Conservation (phyloP, 2,329 filamentous ascomycete genomes). For the Curvularia sp. region DNA sequence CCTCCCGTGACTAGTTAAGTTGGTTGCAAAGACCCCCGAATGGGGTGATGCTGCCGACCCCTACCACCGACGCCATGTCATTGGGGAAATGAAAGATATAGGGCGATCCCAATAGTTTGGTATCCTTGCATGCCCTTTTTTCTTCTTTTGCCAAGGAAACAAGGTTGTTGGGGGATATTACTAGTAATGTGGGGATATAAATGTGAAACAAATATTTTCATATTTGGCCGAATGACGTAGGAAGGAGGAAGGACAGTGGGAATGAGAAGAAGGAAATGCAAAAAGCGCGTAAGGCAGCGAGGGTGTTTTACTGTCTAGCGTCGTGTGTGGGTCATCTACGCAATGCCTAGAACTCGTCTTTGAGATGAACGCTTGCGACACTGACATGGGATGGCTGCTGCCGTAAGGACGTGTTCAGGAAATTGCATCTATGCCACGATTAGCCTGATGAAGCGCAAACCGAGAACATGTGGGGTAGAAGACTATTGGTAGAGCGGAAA, state of each 20-base stretch:
- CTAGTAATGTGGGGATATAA: background rate
- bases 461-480: constrained; percentile 1
- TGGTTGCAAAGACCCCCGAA: background rate
- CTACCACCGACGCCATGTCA: background rate
- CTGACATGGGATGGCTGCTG: background rate
- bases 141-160: background rate
- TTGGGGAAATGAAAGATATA: background rate
- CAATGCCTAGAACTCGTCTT: background rate
- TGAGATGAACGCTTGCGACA: background rate
- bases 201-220: background rate
- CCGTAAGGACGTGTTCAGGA: background rate
- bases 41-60: background rate
- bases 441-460: background rate
- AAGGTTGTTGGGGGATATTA: background rate
- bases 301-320: background rate
- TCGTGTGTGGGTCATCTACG: background rate
- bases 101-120: background rate
- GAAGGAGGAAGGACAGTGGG: no score
- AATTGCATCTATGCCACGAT: background rate
- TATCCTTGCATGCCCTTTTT: background rate
- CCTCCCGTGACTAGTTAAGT: background rate
- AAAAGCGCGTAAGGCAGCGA: background rate
- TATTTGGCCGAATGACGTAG: background rate
- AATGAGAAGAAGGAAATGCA: background rate
- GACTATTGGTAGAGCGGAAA: background rate